phyloP scores from a whole-genome alignment of 2,329 filamentous ascomycete genomes.

The Biscogniauxia marginata region DNA sequence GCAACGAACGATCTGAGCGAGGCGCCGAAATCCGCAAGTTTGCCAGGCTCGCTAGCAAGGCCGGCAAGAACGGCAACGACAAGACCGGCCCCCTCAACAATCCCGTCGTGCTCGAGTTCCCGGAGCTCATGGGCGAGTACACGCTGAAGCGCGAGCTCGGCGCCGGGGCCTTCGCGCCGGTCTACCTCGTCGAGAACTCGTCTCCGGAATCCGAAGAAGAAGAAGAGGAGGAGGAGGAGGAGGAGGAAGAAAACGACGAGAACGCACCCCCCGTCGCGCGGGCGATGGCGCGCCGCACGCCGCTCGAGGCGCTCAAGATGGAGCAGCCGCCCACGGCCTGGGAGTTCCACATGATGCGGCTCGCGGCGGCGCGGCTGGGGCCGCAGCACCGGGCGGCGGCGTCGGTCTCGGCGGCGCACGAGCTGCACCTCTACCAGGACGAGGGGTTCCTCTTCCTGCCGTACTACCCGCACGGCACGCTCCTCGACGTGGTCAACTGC shows the following conservation, averaged over 20 bases:
- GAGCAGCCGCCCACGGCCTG: constrained; percentile 84
- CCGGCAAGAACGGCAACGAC: constrained; percentile 57
- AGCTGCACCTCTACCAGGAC: constrained; percentile 87
- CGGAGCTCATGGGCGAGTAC: constrained; percentile 65
- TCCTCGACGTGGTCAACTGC: constrained; percentile 92
- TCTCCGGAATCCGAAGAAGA: constrained; percentile 46
- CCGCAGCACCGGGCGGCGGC: constrained; percentile 68
- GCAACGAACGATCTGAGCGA: constrained; percentile 60
- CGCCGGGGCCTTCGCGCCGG: constrained; percentile 90
- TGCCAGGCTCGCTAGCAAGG: constrained; percentile 64
- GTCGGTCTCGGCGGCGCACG: constrained; percentile 79
- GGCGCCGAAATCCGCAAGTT: constrained; percentile 79
- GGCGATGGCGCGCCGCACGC: constrained; percentile 47
- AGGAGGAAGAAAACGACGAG: constrained; percentile 40
- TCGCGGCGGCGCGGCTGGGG: constrained; percentile 73
- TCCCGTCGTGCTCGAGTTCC: constrained; percentile 67
- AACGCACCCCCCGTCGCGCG: constrained; percentile 40
- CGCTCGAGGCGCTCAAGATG: constrained; percentile 88
- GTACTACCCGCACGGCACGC: constrained; percentile 82
- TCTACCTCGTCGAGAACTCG: constrained; percentile 85
- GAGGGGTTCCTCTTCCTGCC: constrained; percentile 89
- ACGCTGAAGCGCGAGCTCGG: constrained; percentile 82
- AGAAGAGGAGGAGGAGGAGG: constrained; percentile 37
- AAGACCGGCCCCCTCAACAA: constrained; percentile 57
- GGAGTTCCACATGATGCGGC: constrained; percentile 96